phyloP scores from a whole-genome alignment of 805 yeast species.

The Yarrowia phangngaensis region DNA sequence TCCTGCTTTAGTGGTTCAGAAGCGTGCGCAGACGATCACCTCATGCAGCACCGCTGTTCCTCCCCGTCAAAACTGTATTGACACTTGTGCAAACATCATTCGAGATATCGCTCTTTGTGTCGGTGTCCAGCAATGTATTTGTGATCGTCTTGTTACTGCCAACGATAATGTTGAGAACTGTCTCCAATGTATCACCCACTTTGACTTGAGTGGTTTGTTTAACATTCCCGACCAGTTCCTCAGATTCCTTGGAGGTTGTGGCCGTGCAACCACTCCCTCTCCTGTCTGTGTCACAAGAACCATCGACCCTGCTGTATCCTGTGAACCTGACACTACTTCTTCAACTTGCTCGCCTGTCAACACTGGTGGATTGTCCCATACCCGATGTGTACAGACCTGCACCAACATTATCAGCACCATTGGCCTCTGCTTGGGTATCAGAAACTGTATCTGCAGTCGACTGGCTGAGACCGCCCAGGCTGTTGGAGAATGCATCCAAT shows the following conservation, averaged over 20 bases:
- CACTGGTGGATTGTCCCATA: neutral
- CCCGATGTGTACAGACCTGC: neutral
- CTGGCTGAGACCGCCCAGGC: constrained; percentile 1
- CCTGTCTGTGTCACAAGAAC: constrained; percentile 12
- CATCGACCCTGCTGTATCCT: constrained; percentile 2
- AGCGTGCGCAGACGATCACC: constrained; percentile 4
- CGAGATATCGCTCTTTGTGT: constrained; percentile 5
- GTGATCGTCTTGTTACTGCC: neutral
- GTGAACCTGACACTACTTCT: constrained; percentile 9
- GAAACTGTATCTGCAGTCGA: constrained; percentile 11
- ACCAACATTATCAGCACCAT: neutral
- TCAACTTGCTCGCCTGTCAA: constrained; percentile 1
- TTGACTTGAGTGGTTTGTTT: constrained; percentile 2
- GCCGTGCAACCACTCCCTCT: constrained; percentile 3
- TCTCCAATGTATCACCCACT: constrained; percentile 3
- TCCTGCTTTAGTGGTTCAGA: constrained; percentile 4
- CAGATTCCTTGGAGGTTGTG: constrained; percentile 1
- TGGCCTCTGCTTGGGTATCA: neutral
- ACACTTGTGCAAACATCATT: constrained; percentile 3
- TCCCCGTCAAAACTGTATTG: neutral
- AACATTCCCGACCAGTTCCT: neutral
- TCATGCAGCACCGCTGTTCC: neutral
- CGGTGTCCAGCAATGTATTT: constrained; percentile 6
- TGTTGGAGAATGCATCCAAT: constrained; percentile 13
- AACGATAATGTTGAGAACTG: constrained; percentile 5